Evolutionary conservation across 176 grass and related monocot genomes (phyloP).

Genomic region (Carex scoparia): DNA sequence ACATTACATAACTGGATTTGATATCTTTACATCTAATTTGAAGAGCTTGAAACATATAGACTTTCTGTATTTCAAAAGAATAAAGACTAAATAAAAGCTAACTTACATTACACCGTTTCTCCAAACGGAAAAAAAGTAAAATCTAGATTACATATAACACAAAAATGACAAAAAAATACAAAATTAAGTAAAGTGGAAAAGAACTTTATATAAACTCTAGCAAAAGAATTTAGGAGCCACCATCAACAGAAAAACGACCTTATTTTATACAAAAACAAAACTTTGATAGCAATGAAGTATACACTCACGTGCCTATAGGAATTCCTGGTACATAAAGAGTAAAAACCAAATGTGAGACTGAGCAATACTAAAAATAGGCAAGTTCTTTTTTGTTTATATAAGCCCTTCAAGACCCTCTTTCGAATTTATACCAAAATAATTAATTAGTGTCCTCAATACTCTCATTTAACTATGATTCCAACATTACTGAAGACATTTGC

Average conservation of each 20-base stretch:
- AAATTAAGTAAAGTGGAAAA: slow-evolving; percentile 1
- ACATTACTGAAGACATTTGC: neutral
- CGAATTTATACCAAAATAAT: neutral
- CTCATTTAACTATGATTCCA: neutral
- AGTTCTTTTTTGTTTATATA: neutral
- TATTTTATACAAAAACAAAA: slow-evolving; percentile 25
- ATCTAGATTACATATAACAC: slow-evolving; percentile 18
- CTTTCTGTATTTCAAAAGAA: slow-evolving; percentile 3
- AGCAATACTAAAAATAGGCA: neutral
- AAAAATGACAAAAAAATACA: slow-evolving; percentile 14
- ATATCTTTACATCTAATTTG: slow-evolving; percentile 26
- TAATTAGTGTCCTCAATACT: neutral
- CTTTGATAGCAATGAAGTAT: neutral
- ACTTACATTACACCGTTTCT: slow-evolving; percentile 11
- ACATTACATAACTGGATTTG: slow-evolving; percentile 3
- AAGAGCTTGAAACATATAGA: neutral
- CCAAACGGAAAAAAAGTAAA: neutral
- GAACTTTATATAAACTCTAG: slow-evolving; percentile 13
- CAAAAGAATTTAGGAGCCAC: neutral
- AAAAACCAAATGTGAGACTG: neutral
- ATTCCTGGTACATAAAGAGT: slow-evolving; percentile 8
- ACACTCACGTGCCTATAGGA: slow-evolving; percentile 1
- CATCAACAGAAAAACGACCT: neutral
- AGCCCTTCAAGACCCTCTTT: neutral
- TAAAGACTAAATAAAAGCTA: neutral